Base-by-base conservation (phyloP, 768 basidiomycete species). In the Calocera viscosa region DNA sequence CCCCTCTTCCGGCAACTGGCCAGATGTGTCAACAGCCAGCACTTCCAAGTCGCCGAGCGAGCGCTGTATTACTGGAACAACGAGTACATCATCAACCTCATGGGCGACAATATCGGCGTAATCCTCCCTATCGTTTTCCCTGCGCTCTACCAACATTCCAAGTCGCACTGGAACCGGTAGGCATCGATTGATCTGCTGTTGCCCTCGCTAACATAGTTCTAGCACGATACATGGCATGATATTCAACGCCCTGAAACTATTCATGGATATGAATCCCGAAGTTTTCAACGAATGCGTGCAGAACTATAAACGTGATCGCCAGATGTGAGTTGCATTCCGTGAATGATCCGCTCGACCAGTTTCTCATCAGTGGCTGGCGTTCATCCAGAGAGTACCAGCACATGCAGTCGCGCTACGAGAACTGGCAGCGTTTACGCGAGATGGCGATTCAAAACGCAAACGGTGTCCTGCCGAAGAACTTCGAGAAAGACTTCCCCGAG, bases 191-290 rank as follows among this genome's bases (percentile, higher is more conserved):
- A 3, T 17, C 12, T 11, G 14, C 24, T 33, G 35, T 43, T 32
- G 47, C n/a, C 28, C 40, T 14, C 14, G 7, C 30, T 2, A 17
- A 14, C 3, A 2, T n/a, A n/a, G 8, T 8, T 35, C 0, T 71
- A 98, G 94, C 70, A 98, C 96, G 60, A 99, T 98, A 72, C 96
- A 99, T 71, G 92, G 92, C 69, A 94, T 98, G 91, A 94, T 98
- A 32, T 98, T 96, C 78, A 97, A 98, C 75, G 96, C 96, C 1
- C 80, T 99, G 75, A 98, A 95, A 76, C 76, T 98, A 67, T 95
- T 97, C 79, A 98, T 98, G 94, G 96, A 99, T 77, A 92, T 98
- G 75, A 98, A 97, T 74, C 90, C 94, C 0, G 91, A 95, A 74
- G 78, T 97, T 26, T 99, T 99, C 71, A 94, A 97, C 72, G 90